Conservation (phyloP, 805 yeast species). For the Wickerhamomyces queroliae region DNA sequence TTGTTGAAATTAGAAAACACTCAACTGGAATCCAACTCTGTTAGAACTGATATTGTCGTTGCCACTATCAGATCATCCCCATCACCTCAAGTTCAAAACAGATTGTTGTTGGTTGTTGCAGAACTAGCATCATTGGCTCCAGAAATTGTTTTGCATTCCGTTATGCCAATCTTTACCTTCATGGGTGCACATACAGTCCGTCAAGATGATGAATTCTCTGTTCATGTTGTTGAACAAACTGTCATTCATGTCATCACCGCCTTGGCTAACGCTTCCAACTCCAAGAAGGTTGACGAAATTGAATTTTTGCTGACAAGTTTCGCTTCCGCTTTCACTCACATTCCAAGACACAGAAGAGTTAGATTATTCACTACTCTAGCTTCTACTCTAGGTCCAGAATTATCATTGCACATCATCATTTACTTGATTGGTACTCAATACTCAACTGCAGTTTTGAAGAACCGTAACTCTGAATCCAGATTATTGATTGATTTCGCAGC, state of each 20-base stretch:
- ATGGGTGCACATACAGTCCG: constrained; percentile 98
- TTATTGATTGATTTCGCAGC: constrained; percentile 66
- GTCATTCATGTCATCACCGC: constrained; percentile 90
- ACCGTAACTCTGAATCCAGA: constrained; percentile 61
- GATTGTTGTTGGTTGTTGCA: constrained; percentile 77
- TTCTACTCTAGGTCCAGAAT: constrained; percentile 61
- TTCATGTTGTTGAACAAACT: constrained; percentile 88
- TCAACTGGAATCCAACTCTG: constrained; percentile 51
- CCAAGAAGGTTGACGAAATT: constrained; percentile 51
- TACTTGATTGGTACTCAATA: constrained; percentile 80
- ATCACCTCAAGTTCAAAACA: constrained; percentile 94
- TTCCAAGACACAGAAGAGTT: constrained; percentile 94
- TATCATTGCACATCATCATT: constrained; percentile 65
- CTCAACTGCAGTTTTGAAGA: constrained; percentile 44
- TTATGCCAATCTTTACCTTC: constrained; percentile 98
- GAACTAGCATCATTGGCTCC: constrained; percentile 86
- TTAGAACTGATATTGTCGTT: constrained; percentile 87
- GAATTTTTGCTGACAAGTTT: constrained; percentile 85
- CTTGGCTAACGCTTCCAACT: constrained; percentile 44
- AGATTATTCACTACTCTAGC: constrained; percentile 75
- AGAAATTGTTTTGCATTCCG: constrained; percentile 87
- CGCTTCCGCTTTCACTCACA: constrained; percentile 91
- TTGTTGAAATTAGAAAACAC: constrained; percentile 37
- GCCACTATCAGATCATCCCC: constrained; percentile 83
- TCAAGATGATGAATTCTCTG: constrained; percentile 94